A percentile compares a stretch with the other conserved stretches of the same genome.
Evolutionary conservation across 352 stramenopile genomes (phyloP).

Genomic region (Pelagophyceae sp.): DNA sequence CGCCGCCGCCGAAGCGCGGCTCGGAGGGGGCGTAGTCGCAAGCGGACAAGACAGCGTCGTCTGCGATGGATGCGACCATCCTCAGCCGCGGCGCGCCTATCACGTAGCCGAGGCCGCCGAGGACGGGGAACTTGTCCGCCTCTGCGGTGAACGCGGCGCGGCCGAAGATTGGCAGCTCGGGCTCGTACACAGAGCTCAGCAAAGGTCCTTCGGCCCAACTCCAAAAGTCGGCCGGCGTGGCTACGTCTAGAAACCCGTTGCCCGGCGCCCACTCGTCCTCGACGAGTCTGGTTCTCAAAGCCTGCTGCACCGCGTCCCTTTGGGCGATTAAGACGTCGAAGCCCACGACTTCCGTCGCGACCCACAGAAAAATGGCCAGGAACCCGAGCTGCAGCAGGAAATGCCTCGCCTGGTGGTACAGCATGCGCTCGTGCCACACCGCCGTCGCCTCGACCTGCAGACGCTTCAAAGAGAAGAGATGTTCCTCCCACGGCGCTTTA

Average conservation of each 20-base stretch:
- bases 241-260: constrained; percentile 4
- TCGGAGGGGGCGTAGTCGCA: neutral
- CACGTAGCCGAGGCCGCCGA: neutral
- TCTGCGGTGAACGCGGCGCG: too few relatives aligned
- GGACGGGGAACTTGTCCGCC: neutral
- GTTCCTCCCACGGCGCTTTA: neutral
- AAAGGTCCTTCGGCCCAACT: constrained; percentile 1
- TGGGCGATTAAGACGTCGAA: neutral
- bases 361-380: neutral
- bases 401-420: neutral
- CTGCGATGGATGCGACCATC: neutral
- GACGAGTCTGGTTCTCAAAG: neutral
- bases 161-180: neutral
- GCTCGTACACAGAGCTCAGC: neutral
- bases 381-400: neutral
- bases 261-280: neutral
- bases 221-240: constrained; percentile 2
- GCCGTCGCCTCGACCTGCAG: neutral
- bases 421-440: neutral
- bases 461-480: neutral
- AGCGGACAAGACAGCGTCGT: neutral
- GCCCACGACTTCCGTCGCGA: neutral
- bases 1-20: neutral
- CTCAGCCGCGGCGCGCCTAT: neutral
- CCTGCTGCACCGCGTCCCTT: constrained; percentile 1